These are phyloP conservation scores for Lichtheimia hyalospora DNA, from an alignment of 371 early-diverging fungal genomes.

Conservation along the genomic window DNA sequence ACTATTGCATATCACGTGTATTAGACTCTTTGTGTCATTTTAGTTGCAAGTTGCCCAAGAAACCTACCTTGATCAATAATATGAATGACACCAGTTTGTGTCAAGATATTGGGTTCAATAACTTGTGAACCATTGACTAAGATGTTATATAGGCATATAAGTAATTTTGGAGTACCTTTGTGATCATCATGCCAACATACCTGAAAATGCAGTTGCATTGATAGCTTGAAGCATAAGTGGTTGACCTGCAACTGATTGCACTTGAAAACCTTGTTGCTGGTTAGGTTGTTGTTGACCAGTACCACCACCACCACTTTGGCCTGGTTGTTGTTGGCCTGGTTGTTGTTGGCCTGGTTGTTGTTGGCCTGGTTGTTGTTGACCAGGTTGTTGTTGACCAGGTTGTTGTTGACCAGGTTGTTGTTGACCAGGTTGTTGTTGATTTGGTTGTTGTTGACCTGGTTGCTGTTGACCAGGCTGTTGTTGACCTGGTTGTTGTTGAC, in stretches of 20 bases:
- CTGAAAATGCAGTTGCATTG: conserved; percentile 10
- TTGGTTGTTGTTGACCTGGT: not conserved
- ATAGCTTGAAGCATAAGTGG: conserved; percentile 4
- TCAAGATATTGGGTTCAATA: conserved; percentile 34
- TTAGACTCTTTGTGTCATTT: not conserved
- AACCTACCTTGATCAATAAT: conserved; percentile 31
- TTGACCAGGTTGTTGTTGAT: not conserved
- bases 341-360: conserved; percentile 3
- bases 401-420: conserved; percentile 3
- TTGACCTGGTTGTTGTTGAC: not conserved
- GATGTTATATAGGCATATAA: not conserved
- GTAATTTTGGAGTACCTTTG: no score
- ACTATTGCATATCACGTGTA: not conserved
- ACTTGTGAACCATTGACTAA: conserved; percentile 16
- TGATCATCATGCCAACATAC: not conserved
- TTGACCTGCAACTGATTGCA: conserved; percentile 5
- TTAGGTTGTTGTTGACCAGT: not conserved
- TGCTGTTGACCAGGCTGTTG: not conserved
- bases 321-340: not conserved
- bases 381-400: not conserved
- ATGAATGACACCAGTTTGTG: conserved; percentile 50
- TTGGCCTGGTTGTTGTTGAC: not conserved
- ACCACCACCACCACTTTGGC: not conserved
- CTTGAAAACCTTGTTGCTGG: conserved; percentile 7
- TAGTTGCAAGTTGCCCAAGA: not conserved